Conservation (phyloP, 768 basidiomycete species). For the Thelephora ganbajun region DNA sequence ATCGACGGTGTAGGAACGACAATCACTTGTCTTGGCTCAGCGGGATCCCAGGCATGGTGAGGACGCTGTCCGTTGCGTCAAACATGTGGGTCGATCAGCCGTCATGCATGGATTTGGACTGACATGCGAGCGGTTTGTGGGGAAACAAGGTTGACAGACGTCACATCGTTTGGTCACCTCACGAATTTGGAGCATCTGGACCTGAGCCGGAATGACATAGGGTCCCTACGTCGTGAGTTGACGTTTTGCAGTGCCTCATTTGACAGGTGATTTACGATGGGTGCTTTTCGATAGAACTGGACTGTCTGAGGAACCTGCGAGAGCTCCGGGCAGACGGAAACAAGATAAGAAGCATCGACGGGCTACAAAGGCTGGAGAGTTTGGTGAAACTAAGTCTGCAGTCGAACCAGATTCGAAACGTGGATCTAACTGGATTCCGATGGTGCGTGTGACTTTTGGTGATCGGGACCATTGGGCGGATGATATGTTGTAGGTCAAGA, state of each 20-base stretch:
- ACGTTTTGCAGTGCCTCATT: constrained; percentile 1
- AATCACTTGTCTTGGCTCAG: constrained; percentile 73
- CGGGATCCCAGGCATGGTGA: constrained; percentile 55
- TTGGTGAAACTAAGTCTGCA: constrained; percentile 76
- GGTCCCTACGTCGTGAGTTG: constrained; percentile 72
- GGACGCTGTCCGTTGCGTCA: constrained; percentile 65
- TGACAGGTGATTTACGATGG: constrained; percentile 2
- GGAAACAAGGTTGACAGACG: constrained; percentile 50
- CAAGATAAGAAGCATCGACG: constrained; percentile 56
- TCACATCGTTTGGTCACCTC: constrained; percentile 84
- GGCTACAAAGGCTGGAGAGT: constrained; percentile 65
- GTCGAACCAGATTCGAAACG: constrained; percentile 48
- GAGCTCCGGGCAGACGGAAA: constrained; percentile 89
- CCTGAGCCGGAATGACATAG: constrained; percentile 81
- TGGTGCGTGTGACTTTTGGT: constrained; percentile 39
- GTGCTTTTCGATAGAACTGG: constrained; percentile 44
- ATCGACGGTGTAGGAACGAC: constrained; percentile 32
- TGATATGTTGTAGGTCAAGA: constrained; percentile 20
- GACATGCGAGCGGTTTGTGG: constrained; percentile 2
- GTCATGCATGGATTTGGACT: constrained; percentile 4
- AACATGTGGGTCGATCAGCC: constrained; percentile 41
- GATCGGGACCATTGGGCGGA: constrained; percentile 8
- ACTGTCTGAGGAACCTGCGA: constrained; percentile 70
- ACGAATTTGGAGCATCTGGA: constrained; percentile 79
- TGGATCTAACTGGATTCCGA: constrained; percentile 47